These are phyloP conservation scores for Suillus sp. DNA, from an alignment of 768 basidiomycete genomes.

Conservation along the genomic window DNA sequence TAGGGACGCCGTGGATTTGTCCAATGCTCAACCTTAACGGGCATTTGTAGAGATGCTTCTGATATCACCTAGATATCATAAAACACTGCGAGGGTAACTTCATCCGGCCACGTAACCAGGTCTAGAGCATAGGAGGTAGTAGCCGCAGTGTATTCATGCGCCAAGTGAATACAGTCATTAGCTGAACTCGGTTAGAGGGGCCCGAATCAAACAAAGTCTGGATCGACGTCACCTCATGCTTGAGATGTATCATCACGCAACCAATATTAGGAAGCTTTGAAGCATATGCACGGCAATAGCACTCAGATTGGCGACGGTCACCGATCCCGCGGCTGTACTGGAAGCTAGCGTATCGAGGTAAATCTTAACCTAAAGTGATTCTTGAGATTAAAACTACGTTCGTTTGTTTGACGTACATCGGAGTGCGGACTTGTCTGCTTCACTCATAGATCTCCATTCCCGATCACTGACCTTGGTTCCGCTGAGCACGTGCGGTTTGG, in stretches of 20 bases:
- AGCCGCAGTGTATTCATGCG: slow-evolving; percentile 56
- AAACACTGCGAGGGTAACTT: slow-evolving; percentile 56
- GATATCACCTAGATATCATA: slow-evolving; percentile 69
- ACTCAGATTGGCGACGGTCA: slow-evolving; percentile 34
- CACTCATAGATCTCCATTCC: slow-evolving; percentile 48
- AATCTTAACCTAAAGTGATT: slow-evolving; percentile 37
- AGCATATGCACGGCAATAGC: slow-evolving; percentile 37
- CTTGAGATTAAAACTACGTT: slow-evolving; percentile 10
- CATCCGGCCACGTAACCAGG: slow-evolving; percentile 49
- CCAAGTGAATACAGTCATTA: slow-evolving; percentile 60
- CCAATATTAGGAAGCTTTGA: slow-evolving; percentile 42
- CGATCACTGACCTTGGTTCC: slow-evolving; percentile 14
- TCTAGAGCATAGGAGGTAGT: slow-evolving; percentile 61
- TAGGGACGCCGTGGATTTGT: slow-evolving; percentile 46
- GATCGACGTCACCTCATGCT: slow-evolving; percentile 31
- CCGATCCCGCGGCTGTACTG: slow-evolving; percentile 42
- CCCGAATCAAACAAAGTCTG: neutral
- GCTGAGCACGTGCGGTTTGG: neutral
- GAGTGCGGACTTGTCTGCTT: slow-evolving; percentile 42
- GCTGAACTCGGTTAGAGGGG: slow-evolving; percentile 31
- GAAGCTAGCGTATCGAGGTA: slow-evolving; percentile 47
- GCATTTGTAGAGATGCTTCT: slow-evolving; percentile 1
- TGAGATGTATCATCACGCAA: slow-evolving; percentile 47
- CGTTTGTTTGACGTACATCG: slow-evolving; percentile 31
- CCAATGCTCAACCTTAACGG: slow-evolving; percentile 59